phyloP scores from a whole-genome alignment of 768 basidiomycete genomes.

The Amanita exitialis region DNA sequence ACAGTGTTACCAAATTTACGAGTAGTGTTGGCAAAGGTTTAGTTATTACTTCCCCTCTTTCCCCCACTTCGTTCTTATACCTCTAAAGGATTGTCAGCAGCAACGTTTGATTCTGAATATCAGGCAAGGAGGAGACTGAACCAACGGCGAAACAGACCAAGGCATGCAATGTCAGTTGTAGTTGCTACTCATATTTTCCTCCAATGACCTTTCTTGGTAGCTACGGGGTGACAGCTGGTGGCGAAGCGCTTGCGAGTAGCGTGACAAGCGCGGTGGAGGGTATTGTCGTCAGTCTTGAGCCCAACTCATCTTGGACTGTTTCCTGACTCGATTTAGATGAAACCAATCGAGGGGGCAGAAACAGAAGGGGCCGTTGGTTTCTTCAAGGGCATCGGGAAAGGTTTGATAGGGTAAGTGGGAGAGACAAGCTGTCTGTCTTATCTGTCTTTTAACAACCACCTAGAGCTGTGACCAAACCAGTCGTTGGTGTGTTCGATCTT shows the following conservation, averaged over 20 bases:
- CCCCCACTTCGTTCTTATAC: not conserved
- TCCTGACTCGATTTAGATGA: conserved; percentile 46
- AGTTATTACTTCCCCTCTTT: not conserved
- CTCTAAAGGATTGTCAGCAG: conserved; percentile 77
- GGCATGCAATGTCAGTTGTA: conserved; percentile 80
- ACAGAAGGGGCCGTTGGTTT: conserved; percentile 90
- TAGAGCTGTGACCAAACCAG: conserved; percentile 92
- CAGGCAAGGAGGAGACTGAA: conserved; percentile 82
- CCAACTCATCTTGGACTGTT: not conserved
- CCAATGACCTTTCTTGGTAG: conserved; percentile 24
- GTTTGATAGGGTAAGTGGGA: conserved; percentile 73
- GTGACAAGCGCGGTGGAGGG: conserved; percentile 96
- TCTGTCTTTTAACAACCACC: not conserved
- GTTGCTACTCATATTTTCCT: not conserved
- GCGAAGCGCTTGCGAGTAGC: conserved; percentile 88
- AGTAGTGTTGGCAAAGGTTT: conserved; percentile 93
- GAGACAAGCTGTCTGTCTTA: not conserved
- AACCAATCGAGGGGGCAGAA: conserved; percentile 96
- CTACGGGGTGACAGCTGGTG: conserved; percentile 93
- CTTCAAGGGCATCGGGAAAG: conserved; percentile 96
- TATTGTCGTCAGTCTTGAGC: conserved; percentile 52
- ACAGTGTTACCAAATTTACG: conserved; percentile 97
- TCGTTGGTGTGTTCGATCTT: conserved; percentile 92
- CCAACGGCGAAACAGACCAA: conserved; percentile 87
- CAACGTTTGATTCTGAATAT: conserved; percentile 94